Evolutionary conservation across 768 basidiomycete genomes (phyloP).

Genomic region (Leccinum pellstonianum): DNA sequence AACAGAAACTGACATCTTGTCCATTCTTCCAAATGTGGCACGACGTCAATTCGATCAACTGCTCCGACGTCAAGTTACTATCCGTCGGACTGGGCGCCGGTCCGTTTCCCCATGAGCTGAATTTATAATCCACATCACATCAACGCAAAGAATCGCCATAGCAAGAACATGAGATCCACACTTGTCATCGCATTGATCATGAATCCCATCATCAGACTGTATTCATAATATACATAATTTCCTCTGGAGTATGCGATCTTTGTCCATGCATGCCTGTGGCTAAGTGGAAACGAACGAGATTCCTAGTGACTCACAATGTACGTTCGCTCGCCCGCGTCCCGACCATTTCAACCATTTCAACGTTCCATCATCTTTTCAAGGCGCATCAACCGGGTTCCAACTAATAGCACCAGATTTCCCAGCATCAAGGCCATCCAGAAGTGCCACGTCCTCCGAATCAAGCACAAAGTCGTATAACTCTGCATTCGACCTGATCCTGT

Average conservation of each 20-base stretch:
- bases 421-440: constrained; percentile 66
- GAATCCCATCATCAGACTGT: background rate
- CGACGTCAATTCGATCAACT: background rate
- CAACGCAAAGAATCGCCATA: background rate
- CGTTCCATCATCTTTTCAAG: constrained; percentile 18
- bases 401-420: constrained; percentile 72
- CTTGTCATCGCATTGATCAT: background rate
- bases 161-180: background rate
- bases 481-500: constrained; percentile 71
- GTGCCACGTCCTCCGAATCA: constrained; percentile 57
- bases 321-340: background rate
- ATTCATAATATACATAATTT: background rate
- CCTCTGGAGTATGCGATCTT: background rate
- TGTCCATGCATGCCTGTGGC: background rate
- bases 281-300: background rate
- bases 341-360: background rate
- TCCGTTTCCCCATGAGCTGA: background rate
- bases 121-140: background rate
- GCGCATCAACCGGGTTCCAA: constrained; percentile 78
- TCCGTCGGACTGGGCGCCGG: background rate
- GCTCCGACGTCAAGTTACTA: background rate
- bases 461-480: constrained; percentile 78
- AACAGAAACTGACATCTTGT: background rate
- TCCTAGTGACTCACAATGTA: background rate
- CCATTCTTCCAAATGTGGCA: background rate